A percentile compares a stretch with the other conserved stretches of the same genome.
These are phyloP conservation scores for Lichtheimia corymbifera DNA, from an alignment of 371 early-diverging fungal species.

Conservation along the genomic window DNA sequence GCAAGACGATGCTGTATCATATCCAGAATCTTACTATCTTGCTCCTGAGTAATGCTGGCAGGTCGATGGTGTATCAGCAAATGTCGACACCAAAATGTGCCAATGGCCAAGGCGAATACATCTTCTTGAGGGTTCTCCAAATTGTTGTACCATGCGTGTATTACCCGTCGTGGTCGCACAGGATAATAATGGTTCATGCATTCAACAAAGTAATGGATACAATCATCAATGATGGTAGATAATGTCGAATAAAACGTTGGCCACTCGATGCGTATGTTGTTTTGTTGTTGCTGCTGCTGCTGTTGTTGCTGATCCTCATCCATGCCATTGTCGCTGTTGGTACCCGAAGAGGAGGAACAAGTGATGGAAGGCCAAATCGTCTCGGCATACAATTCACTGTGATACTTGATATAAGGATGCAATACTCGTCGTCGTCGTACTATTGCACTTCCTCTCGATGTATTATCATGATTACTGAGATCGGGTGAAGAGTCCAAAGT, in stretches of 20 bases:
- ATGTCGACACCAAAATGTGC: constrained; percentile 30
- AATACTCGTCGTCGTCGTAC: neutral
- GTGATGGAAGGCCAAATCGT: constrained; percentile 5
- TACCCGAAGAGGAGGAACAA: neutral
- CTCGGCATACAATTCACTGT: constrained; percentile 30
- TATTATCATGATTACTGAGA: neutral
- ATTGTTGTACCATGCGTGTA: constrained; percentile 22
- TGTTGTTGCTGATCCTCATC: constrained; percentile 4
- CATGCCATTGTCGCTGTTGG: neutral
- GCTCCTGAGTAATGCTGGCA: constrained; percentile 6
- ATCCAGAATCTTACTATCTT: constrained; percentile 20
- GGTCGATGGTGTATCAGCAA: constrained; percentile 30
- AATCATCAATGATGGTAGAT: constrained; percentile 20
- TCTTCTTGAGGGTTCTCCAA: constrained; percentile 14
- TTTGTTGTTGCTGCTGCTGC: neutral
- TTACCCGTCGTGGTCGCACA: constrained; percentile 21
- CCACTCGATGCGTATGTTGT: neutral
- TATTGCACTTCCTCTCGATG: too few relatives aligned
- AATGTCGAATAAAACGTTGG: constrained; percentile 8
- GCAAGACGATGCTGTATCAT: constrained; percentile 27
- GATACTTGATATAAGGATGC: constrained; percentile 25
- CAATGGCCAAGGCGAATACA: constrained; percentile 21
- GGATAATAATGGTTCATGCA: constrained; percentile 40
- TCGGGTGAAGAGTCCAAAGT: neutral
- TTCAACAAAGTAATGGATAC: constrained; percentile 20